Evolutionary conservation across 257 asterid genomes (phyloP), one percentile per base, ranked within the genome.

Genomic region (Gentiana macrophylla): DNA sequence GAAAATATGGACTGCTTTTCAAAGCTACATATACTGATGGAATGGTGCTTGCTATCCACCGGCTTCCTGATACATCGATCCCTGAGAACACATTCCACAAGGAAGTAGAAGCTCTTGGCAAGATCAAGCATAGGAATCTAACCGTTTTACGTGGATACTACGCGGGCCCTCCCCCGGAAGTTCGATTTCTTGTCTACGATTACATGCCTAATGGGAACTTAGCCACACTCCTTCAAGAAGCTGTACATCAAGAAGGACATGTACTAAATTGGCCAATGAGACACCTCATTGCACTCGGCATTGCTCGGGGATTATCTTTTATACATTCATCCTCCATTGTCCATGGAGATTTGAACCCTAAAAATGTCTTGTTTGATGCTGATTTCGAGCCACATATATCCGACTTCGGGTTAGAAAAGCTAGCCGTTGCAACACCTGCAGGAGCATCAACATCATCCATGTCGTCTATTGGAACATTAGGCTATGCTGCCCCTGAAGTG

Each of bases 181-280:
- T 72, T 70, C 68, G 94, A 1, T 83, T 87, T 34, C 77, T 87
- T 11, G 70, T 84, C 6, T 84, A 84, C 13, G 96, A 86, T 33
- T 86, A 86, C 81, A 86, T 86, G 96, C 96, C 94, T 2, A 87
- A 87, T 12, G 96, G 96, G 50, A 87, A 82, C 60, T 61, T 87
- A 2, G 87, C 80, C 52, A 84, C 94, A 0, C 66, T 87, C 6
- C 94, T 87, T 52, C 94, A 84, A 62, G 96, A 87, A 47, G 96
- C 96, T 10, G 75, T 88, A 1, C 94, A 87, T 56, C 93, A 87
- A 64, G 24, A 15, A 15, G 96, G 96, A 55, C 96, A 87, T 33
- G 94, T 87, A 1, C 66, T 87, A 43, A 87, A 87, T 59, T 87
- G 96, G 94, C 96, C 96, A 6, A 87, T 87, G 96, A 83, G 96